phyloP scores from a whole-genome alignment of 805 yeast genomes.

The Metschnikowia proteae region DNA sequence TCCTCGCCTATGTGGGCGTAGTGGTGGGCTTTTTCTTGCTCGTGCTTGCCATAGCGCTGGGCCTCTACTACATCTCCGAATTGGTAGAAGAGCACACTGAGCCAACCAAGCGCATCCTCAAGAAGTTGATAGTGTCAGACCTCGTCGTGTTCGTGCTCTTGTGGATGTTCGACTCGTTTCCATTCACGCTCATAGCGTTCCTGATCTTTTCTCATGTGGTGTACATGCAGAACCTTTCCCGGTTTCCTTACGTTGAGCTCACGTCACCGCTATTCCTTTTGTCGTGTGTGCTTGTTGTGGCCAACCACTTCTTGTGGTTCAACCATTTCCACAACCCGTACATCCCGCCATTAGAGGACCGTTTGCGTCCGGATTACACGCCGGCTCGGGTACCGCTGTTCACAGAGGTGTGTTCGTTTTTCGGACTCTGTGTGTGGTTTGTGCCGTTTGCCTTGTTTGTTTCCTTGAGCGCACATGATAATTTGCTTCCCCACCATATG shows the following conservation, averaged over 20 bases:
- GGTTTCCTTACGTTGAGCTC: slow-evolving; percentile 80
- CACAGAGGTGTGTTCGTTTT: slow-evolving; percentile 90
- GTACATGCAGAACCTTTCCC: slow-evolving; percentile 71
- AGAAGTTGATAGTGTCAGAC: slow-evolving; percentile 59
- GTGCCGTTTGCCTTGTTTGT: slow-evolving; percentile 91
- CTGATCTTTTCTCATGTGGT: slow-evolving; percentile 67
- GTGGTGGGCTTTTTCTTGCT: slow-evolving; percentile 39
- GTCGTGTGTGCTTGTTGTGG: slow-evolving; percentile 67
- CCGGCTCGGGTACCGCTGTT: slow-evolving; percentile 75
- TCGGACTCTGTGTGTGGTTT: slow-evolving; percentile 91
- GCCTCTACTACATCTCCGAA: slow-evolving; percentile 86
- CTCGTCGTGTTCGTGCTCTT: slow-evolving; percentile 53
- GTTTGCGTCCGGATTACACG: slow-evolving; percentile 54
- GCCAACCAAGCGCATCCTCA: slow-evolving; percentile 69
- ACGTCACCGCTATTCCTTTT: slow-evolving; percentile 66
- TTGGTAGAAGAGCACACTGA: slow-evolving; percentile 91
- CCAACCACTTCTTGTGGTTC: slow-evolving; percentile 90
- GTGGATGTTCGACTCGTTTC: slow-evolving; percentile 74
- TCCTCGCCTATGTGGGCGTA: slow-evolving; percentile 38
- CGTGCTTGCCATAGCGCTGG: slow-evolving; percentile 70
- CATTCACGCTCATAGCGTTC: slow-evolving; percentile 61
- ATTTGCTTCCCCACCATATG: slow-evolving; percentile 63
- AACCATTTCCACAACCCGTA: slow-evolving; percentile 70
- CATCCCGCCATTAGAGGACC: slow-evolving; percentile 63
- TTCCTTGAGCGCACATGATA: slow-evolving; percentile 87